Base-by-base conservation (phyloP, 805 yeast genomes). In the Lipomyces chichibuensis region DNA sequence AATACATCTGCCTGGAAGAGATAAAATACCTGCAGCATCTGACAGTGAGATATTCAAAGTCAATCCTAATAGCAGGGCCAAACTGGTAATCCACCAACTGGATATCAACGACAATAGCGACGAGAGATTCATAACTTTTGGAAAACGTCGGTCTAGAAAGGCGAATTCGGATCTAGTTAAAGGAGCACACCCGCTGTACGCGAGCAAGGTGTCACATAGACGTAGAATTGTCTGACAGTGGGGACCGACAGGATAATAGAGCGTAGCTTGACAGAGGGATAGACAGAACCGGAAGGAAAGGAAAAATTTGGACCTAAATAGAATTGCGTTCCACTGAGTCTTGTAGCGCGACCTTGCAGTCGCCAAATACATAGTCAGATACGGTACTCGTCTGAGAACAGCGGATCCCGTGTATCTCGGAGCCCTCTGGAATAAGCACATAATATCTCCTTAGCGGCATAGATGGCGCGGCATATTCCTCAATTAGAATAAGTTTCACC, bases 1-100 rank as follows among this genome's bases (percentile, higher is more conserved):
- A 27, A 29, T 2, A 20, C 43, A 11, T 11, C n/a, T 17, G 32
- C 27, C n/a, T 27, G 32, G 29, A 14, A 46, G 23, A 14, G 5
- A 20, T n/a, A 8, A 61, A 56, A 14, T 25, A 57, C 65, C 65
- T 17, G 65, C 65, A 17, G 65, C 64, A 17, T 60, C 64, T 20
- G 43, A 27, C 23, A 17, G n/a, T 43, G 49, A 43, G 20, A 43
- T n/a, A n/a, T 43, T 43, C 49, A 17, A 43, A 17, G 20, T 17
- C 49, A 43, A n/a, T 43, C 49, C 49, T 43, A 43, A 2, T 8
- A 43, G 49, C 49, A 43, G 23, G 6, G 3, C 20, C 3, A 43
- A 43, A 43, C 49, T 7, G 9, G 23, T 7, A 4, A 17, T 43
- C 49, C 49, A 43, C 11, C 23, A n/a, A n/a, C 49, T 17, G 9